phyloP scores from a whole-genome alignment of 1,139 yeast genomes.

The Suhomyces bolitotheri region DNA sequence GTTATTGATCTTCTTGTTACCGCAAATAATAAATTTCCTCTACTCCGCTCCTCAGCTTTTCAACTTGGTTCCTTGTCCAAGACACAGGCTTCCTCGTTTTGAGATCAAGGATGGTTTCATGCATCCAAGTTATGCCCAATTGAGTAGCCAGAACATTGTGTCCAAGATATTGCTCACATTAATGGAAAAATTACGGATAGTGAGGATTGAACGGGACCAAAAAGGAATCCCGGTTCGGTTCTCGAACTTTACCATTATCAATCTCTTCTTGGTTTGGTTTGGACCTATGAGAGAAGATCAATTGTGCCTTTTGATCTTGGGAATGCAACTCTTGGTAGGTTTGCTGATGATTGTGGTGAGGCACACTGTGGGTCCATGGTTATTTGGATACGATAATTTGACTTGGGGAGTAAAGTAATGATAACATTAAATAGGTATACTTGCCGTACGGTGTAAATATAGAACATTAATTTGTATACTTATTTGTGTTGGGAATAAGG shows the following conservation, averaged over 20 bases:
- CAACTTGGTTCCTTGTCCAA: slow-evolving; percentile 85
- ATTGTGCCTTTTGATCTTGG: slow-evolving; percentile 60
- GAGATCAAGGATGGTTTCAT: slow-evolving; percentile 66
- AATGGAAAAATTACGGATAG: slow-evolving; percentile 48
- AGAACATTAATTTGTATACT: background rate
- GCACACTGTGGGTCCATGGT: slow-evolving; percentile 81
- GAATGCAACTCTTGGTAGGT: slow-evolving; percentile 66
- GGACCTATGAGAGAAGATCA: slow-evolving; percentile 89
- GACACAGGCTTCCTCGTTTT: slow-evolving; percentile 87
- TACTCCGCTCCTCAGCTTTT: slow-evolving; percentile 91
- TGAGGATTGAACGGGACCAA: slow-evolving; percentile 46
- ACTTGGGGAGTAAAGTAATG: slow-evolving; percentile 43
- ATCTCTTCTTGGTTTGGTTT: slow-evolving; percentile 74
- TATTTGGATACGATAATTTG: slow-evolving; percentile 88
- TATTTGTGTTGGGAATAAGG: background rate
- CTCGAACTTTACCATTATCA: slow-evolving; percentile 85
- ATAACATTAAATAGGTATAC: no score
- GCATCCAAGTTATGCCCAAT: slow-evolving; percentile 59
- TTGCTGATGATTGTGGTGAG: slow-evolving; percentile 66
- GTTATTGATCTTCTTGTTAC: slow-evolving; percentile 76
- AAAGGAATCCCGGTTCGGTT: slow-evolving; percentile 45
- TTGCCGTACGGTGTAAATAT: background rate
- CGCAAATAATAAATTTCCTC: slow-evolving; percentile 85
- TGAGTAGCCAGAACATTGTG: slow-evolving; percentile 17
- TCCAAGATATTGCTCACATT: slow-evolving; percentile 31